These are phyloP conservation scores for Ciborinia camelliae DNA, from an alignment of 2,329 filamentous ascomycete species.

Conservation along the genomic window DNA sequence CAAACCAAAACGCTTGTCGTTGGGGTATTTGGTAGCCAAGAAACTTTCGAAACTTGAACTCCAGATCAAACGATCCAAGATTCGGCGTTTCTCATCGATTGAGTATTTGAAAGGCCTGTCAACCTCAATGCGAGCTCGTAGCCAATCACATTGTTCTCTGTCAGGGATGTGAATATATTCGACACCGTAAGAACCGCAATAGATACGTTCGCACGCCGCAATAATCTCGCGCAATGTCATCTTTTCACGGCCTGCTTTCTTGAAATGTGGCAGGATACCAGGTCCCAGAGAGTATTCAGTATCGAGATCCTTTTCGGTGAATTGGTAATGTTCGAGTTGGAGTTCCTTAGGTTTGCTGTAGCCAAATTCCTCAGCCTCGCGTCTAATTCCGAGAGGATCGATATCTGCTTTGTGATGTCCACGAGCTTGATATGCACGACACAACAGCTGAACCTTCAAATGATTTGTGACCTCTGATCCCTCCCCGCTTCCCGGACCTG, in stretches of 20 bases:
- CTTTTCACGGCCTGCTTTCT: conserved; percentile 81
- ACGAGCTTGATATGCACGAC: conserved; percentile 95
- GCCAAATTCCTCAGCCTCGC: conserved; percentile 77
- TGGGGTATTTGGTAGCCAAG: conserved; percentile 95
- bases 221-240: conserved; percentile 97
- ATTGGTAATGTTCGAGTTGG: conserved; percentile 88
- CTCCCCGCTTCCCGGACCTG: conserved; percentile 63
- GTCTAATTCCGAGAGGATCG: conserved; percentile 90
- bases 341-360: conserved; percentile 90
- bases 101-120: conserved; percentile 96
- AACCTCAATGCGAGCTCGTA: conserved; percentile 90
- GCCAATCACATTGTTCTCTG: conserved; percentile 96
- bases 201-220: conserved; percentile 87
- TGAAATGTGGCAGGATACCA: conserved; percentile 92
- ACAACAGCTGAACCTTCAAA: conserved; percentile 94
- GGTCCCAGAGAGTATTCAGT: conserved; percentile 89
- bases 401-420: conserved; percentile 98
- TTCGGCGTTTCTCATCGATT: conserved; percentile 95
- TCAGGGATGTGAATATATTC: conserved; percentile 99
- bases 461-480: conserved; percentile 90
- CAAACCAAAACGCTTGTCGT: conserved; percentile 98
- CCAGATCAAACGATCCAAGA: conserved; percentile 97
- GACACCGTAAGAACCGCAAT: conserved; percentile 95
- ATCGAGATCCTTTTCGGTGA: conserved; percentile 90
- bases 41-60: conserved; percentile 96